phyloP scores from a whole-genome alignment of 495 filamentous ascomycete species.

The Penicillium flavigenum region DNA sequence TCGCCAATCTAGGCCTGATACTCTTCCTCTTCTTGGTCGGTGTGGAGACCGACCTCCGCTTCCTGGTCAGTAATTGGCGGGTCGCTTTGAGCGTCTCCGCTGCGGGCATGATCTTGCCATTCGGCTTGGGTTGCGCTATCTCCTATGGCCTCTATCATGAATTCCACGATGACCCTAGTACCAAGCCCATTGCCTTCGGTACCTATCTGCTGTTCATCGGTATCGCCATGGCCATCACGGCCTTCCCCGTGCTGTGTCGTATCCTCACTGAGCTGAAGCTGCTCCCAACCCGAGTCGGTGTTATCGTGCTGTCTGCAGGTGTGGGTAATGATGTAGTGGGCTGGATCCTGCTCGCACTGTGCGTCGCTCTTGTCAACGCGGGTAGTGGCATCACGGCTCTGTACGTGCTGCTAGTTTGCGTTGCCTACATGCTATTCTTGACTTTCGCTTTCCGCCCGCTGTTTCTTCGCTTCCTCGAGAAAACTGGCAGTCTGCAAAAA shows the following conservation, averaged over 20 bases:
- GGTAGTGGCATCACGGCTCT: conserved; percentile 80
- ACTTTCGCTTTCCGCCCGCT: conserved; percentile 71
- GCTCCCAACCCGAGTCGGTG: conserved; percentile 77
- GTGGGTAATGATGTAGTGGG: conserved; percentile 95
- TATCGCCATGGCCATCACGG: conserved; percentile 92
- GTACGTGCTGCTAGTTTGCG: conserved; percentile 75
- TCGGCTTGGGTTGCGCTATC: conserved; percentile 68
- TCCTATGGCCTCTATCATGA: conserved; percentile 83
- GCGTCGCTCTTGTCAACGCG: conserved; percentile 91
- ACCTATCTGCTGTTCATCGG: conserved; percentile 91
- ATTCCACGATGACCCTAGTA: conserved; percentile 64
- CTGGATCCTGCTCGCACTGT: conserved; percentile 92
- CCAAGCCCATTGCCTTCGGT: conserved; percentile 68
- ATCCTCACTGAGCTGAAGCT: conserved; percentile 93
- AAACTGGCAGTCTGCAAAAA: conserved; percentile 78
- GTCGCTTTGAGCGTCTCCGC: conserved; percentile 78
- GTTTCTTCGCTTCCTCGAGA: conserved; percentile 72
- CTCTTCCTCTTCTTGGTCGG: conserved; percentile 93
- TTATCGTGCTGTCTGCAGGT: conserved; percentile 89
- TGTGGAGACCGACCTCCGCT: conserved; percentile 86
- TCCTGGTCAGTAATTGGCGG: conserved; percentile 83
- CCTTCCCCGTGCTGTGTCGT: conserved; percentile 92
- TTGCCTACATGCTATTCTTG: conserved; percentile 77
- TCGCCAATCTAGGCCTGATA: conserved; percentile 86
- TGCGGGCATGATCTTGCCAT: conserved; percentile 81